A percentile compares a stretch with the other conserved stretches of the same genome.
Conservation (phyloP, 306 rosid genomes). For the Trichosanthes truncata region DNA sequence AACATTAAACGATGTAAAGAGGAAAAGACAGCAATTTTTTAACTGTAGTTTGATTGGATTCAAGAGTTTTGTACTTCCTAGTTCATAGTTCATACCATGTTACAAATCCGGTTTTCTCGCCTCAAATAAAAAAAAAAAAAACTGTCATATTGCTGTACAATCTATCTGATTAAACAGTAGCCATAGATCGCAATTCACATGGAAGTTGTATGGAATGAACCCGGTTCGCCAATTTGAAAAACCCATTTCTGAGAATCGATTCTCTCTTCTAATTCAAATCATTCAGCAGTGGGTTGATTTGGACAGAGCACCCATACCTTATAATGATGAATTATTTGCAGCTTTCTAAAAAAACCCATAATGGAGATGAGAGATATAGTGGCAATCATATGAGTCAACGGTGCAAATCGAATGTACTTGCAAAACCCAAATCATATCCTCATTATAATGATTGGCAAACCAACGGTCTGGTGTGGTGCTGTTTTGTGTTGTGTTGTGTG, state of each 20-base stretch:
- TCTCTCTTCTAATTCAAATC: not conserved
- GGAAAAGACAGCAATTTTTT: not conserved
- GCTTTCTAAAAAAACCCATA: not conserved
- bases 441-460: conserved; percentile 19
- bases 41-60: conserved; percentile 4
- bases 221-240: conserved; percentile 39
- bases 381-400: conserved; percentile 22
- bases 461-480: not conserved
- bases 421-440: conserved; percentile 10
- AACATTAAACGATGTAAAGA: not conserved
- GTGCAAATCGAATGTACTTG: conserved; percentile 30
- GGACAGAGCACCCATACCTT: conserved; percentile 25
- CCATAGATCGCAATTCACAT: conserved; percentile 61
- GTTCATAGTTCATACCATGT: conserved; percentile 1
- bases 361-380: conserved; percentile 1
- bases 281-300: conserved; percentile 10
- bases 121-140: not conserved
- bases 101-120: not conserved
- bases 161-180: conserved; percentile 13
- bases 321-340: conserved; percentile 12
- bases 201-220: conserved; percentile 26
- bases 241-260: conserved; percentile 1
- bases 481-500: not conserved
- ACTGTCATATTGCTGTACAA: not conserved
- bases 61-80: not conserved